These are phyloP conservation scores for Leavenworthia alabamica DNA, from an alignment of 345 rosid genomes.

Conservation along the genomic window DNA sequence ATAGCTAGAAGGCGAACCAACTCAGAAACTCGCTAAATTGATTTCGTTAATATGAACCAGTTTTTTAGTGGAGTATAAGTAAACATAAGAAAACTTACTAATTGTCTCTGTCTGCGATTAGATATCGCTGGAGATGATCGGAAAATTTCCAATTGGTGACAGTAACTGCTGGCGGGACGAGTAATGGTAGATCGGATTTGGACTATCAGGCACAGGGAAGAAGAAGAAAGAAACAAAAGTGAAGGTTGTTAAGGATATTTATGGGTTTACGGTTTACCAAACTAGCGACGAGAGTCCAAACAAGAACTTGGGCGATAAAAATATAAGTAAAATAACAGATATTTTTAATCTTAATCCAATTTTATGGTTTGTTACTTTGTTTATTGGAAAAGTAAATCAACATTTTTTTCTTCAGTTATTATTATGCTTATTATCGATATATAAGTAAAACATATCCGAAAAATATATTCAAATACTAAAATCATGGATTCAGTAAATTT, in stretches of 20 bases:
- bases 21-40: neutral
- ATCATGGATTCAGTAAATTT: too few species aligned
- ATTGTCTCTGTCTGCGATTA: neutral
- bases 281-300: neutral
- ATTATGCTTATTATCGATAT: too few species aligned
- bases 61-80: neutral
- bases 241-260: conserved; percentile 10
- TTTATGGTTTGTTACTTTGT: too few species aligned
- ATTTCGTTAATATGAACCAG: conserved; percentile 4
- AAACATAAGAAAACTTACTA: neutral
- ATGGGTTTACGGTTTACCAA: conserved; percentile 12
- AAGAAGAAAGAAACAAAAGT: neutral
- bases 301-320: neutral
- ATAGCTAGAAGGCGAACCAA: conserved; percentile 2
- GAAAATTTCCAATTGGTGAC: neutral
- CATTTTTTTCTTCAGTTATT: too few species aligned
- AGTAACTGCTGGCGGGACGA: conserved; percentile 2
- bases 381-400: neutral
- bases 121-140: conserved; percentile 4
- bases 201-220: conserved; percentile 2
- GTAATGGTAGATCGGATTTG: conserved; percentile 16
- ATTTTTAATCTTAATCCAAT: too few species aligned
- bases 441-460: too few species aligned
- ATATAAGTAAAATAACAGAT: neutral
- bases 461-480: too few species aligned